Percentiles rank a stretch among this genome's conserved stretches.
phyloP scores from a whole-genome alignment of 495 filamentous ascomycete species.

The Tuber microsphaerosporum region DNA sequence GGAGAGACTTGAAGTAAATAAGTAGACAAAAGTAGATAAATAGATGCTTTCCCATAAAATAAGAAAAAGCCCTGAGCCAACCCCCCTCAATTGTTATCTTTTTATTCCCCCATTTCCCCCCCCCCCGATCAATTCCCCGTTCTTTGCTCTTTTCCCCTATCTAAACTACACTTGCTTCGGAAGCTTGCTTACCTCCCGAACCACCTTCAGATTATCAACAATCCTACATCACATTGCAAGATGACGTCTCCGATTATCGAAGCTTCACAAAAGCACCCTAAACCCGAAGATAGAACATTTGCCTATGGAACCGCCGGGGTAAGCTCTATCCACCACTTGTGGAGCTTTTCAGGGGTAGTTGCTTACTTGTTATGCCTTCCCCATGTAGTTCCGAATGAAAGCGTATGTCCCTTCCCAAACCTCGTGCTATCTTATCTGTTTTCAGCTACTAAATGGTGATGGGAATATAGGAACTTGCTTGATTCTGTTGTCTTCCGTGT shows the following conservation, averaged over 20 bases:
- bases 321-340: slow-evolving; percentile 41
- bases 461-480: slow-evolving; percentile 54
- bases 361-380: slow-evolving; percentile 20
- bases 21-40: background rate
- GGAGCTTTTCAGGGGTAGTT: slow-evolving; percentile 26
- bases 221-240: slow-evolving; percentile 17
- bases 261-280: slow-evolving; percentile 62
- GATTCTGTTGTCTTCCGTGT: slow-evolving; percentile 88
- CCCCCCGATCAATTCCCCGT: background rate
- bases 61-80: background rate
- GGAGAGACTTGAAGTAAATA: background rate
- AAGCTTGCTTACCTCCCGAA: background rate
- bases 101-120: too few species aligned
- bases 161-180: background rate
- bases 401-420: slow-evolving; percentile 51
- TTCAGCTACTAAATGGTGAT: slow-evolving; percentile 40
- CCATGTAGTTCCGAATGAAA: slow-evolving; percentile 65
- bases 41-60: background rate
- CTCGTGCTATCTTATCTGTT: slow-evolving; percentile 38
- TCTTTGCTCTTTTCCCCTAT: background rate
- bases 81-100: background rate
- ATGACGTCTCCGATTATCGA: slow-evolving; percentile 47
- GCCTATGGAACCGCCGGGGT: slow-evolving; percentile 92
- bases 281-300: slow-evolving; percentile 61
- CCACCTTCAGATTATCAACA: background rate